Conservation (phyloP, 306 rosid species). For the Macrotyloma uniflorum region DNA sequence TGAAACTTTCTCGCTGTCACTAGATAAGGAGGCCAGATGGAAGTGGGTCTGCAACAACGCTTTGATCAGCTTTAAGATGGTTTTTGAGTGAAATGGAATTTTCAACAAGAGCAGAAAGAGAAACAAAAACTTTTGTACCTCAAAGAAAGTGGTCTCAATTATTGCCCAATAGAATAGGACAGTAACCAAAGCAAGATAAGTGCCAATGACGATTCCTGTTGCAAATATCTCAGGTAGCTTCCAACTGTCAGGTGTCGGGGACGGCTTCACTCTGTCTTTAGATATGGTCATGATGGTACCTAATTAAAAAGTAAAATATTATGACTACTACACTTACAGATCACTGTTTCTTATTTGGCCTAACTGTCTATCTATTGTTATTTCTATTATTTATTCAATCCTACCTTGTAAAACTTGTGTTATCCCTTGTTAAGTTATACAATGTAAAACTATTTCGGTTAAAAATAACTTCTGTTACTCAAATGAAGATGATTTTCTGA, state of each 20-base stretch:
- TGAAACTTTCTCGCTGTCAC: constrained; percentile 63
- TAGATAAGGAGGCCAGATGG: constrained; percentile 58
- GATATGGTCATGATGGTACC: constrained; percentile 94
- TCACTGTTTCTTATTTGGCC: not conserved
- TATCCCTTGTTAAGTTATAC: not conserved
- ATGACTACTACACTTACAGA: not conserved
- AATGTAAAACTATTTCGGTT: constrained; percentile 5
- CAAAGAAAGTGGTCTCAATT: constrained; percentile 70
- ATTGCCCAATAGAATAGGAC: constrained; percentile 74
- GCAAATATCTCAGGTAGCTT: constrained; percentile 86
- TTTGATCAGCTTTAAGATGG: constrained; percentile 26
- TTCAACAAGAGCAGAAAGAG: not conserved
- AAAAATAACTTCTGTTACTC: not conserved
- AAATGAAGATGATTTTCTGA: not conserved
- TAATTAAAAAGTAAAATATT: constrained; percentile 23
- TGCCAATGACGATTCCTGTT: constrained; percentile 82
- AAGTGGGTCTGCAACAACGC: constrained; percentile 62
- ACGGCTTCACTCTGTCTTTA: constrained; percentile 82
- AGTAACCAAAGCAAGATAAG: constrained; percentile 81
- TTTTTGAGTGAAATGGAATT: constrained; percentile 22
- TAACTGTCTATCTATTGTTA: not conserved
- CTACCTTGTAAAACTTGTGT: not conserved
- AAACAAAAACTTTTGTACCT: constrained; percentile 51
- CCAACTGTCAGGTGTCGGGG: constrained; percentile 91
- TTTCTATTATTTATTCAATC: constrained; percentile 4